A percentile compares a stretch with the other conserved stretches of the same genome.
Conservation (phyloP, 495 filamentous ascomycete species). For the Penicillium alfredii region DNA sequence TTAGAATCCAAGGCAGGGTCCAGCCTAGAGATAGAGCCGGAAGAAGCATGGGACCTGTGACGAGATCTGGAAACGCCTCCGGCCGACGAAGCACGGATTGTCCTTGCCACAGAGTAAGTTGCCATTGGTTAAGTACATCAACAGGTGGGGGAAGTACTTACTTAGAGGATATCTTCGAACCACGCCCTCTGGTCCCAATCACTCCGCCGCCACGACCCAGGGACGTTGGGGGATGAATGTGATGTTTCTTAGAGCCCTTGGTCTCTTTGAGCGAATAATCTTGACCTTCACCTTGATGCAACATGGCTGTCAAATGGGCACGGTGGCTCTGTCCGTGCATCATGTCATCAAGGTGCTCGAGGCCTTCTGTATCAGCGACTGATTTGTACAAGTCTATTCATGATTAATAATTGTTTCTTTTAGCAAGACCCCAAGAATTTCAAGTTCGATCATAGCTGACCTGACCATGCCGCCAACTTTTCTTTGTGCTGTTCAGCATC, state of each 20-base stretch:
- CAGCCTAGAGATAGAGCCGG: conserved; percentile 1
- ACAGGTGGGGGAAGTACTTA: neutral
- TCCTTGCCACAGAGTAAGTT: neutral
- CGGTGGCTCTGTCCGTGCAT: conserved; percentile 35
- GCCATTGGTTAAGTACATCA: neutral
- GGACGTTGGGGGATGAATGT: conserved; percentile 1
- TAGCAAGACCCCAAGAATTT: neutral
- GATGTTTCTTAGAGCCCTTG: neutral
- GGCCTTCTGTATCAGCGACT: conserved; percentile 20
- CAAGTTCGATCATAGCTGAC: conserved; percentile 16
- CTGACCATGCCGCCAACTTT: conserved; percentile 24
- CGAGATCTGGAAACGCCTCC: conserved; percentile 2
- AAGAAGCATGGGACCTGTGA: neutral
- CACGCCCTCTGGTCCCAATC: conserved; percentile 14
- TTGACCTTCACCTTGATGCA: conserved; percentile 9
- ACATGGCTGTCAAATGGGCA: conserved; percentile 11
- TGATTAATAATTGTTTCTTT: neutral
- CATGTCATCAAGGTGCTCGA: conserved; percentile 27
- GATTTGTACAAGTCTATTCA: conserved; percentile 22
- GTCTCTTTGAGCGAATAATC: no score
- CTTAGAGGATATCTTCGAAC: no score
- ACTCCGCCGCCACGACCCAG: conserved; percentile 18
- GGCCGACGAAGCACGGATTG: neutral
- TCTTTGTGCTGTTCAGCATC: conserved; percentile 13
- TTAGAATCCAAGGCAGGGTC: conserved; percentile 24